Base-by-base conservation (phyloP, 805 yeast genomes). In the Candida incommunis region DNA sequence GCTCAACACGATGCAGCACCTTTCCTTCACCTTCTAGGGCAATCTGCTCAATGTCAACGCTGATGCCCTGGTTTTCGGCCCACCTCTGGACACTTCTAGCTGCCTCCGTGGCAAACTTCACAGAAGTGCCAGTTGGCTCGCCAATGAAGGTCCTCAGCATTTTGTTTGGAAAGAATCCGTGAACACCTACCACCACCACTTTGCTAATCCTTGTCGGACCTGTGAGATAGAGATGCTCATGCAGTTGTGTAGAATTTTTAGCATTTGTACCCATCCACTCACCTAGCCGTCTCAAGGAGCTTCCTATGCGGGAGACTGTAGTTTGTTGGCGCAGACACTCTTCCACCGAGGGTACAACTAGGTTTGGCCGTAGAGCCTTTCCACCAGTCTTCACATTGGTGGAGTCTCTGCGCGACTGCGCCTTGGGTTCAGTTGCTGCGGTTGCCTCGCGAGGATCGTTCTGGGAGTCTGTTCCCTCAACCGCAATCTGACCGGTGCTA, bases 21-120 rank as follows among this genome's bases (percentile, higher is more conserved):
- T 80, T 83, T 1, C 97, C 98, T 56, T 92, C 97, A 50, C 82
- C 88, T 55, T 90, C 97, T 31, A 90, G 68, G 0, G 97, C 96
- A 46, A 90, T 84, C 55, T 87, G 86, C 56, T 86, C 94, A n/a
- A 90, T 75, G 26, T 73, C 70, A 11, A 78, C 59, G 1, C 65
- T 59, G 41, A 64, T 47, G 22, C 66, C 59, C 42, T 66, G 55
- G 34, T 55, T 58, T 25, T 66, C 51, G 43, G 79, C 82, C 79
- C 87, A 90, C 23, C 80, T 63, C 29, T 75, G 67, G 1, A 92
- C 73, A 0, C 88, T 79, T 46, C 69, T 69, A 51, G 87, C 97
- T 0, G 96, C 96, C 55, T 87, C 96, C 50, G 76, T 79, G 26
- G 95, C 86, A 63, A 90, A 92, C 58, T 82, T 81, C 41, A 81